These are phyloP conservation scores for Xylariomycetidae sp. DNA, from an alignment of 2,329 filamentous ascomycete genomes.

Conservation along the genomic window DNA sequence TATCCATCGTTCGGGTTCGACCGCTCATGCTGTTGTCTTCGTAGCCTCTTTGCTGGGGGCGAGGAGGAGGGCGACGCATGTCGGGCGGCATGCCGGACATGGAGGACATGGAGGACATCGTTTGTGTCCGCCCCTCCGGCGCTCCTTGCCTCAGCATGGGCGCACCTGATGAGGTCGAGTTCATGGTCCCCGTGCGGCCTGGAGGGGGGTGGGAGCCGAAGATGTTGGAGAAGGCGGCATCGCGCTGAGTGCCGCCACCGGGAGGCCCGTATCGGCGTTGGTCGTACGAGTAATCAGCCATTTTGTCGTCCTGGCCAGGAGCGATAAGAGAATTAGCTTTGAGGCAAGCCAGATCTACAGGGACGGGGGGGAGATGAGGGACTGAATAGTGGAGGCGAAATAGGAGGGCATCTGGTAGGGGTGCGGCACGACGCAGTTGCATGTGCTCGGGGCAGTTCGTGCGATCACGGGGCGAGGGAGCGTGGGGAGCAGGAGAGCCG, in stretches of 20 bases:
- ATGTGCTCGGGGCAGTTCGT: not conserved
- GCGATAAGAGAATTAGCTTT: too few species aligned
- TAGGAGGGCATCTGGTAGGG: too few species aligned
- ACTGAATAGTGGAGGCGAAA: slow-evolving; percentile 5
- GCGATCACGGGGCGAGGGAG: not conserved
- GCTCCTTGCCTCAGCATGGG: slow-evolving; percentile 48
- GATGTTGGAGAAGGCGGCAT: slow-evolving; percentile 94
- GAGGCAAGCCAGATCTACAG: too few species aligned
- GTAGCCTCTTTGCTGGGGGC: slow-evolving; percentile 29
- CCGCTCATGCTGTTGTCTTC: slow-evolving; percentile 30
- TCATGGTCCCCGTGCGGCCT: slow-evolving; percentile 94
- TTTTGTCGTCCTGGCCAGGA: slow-evolving; percentile 38
- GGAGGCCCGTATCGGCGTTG: slow-evolving; percentile 49
- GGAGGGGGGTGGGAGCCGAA: slow-evolving; percentile 83
- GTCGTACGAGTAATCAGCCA: slow-evolving; percentile 55
- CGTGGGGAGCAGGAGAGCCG: not conserved
- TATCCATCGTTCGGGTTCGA: slow-evolving; percentile 37
- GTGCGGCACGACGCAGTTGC: not conserved
- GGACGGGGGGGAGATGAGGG: too few species aligned
- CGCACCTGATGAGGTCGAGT: slow-evolving; percentile 57
- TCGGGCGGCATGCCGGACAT: slow-evolving; percentile 29
- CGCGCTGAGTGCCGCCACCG: slow-evolving; percentile 62
- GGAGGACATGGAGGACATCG: slow-evolving; percentile 71
- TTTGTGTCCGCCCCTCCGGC: slow-evolving; percentile 70
- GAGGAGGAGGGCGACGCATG: slow-evolving; percentile 58